Evolutionary conservation across 169 alveolate genomes (phyloP), one percentile per base, ranked within the genome.

Genomic region (Cryptosporidium sp.): DNA sequence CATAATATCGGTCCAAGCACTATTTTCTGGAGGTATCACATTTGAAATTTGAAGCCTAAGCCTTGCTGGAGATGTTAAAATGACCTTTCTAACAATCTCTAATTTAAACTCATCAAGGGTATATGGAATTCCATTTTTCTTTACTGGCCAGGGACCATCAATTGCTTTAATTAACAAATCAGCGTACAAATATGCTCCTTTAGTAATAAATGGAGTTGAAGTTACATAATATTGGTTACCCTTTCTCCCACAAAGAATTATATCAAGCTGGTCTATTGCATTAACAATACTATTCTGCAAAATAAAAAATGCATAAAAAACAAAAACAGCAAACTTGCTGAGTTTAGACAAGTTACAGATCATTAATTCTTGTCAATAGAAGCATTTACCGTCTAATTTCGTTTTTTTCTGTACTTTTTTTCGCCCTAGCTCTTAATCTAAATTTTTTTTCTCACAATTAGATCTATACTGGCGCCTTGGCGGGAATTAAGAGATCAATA

Each of bases 101-200:
- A 62, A 60, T 62, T 80, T 80, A 16, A 44, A 35, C 62, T 80
- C 89, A 6, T 80, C 89, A 18, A 8, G 14, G 26, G 89, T 80
- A 45, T 44, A 80, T 3, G 89, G 42, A 16, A 7, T 37, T 9
- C 80, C 89, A 80, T 56, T 62, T 10, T 52, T 53, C 53, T 44
- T 12, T 26, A 48, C 52, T 42, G 89, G 89, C 75, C 75, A 80
- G 21, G 89, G 89, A 14, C 51, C 75, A 12, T 80, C 75, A 60
- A 80, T 33, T 29, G 48, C 42, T 21, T 80, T 80, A 60, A 80
- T 80, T 48, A 80, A 12, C 60, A 80, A 80, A 29, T 80, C 89
- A 9, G 89, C 89, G 45, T 80, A 80, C 23, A 80, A 62, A 67
- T 80, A 80, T 61, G 89, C 89, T 23, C 89, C 89, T 39, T 51